Percentiles rank a stretch among this genome's conserved stretches.
Conservation (phyloP, 2,329 filamentous ascomycete genomes). For the Aureobasidium namibiae region DNA sequence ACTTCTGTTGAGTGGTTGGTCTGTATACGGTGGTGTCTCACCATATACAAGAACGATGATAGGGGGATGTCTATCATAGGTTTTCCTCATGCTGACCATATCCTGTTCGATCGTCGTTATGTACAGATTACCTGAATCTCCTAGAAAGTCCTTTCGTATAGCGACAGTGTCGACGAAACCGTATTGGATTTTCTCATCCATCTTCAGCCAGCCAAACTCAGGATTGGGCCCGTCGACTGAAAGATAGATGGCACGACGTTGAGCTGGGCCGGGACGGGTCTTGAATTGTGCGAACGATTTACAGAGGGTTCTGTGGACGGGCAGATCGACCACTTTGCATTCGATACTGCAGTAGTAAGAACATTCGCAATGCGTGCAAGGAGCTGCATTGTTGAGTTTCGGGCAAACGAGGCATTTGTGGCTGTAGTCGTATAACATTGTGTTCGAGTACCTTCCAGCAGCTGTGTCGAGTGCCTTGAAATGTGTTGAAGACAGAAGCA, state of each 20-base stretch:
- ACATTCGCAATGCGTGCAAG: not conserved
- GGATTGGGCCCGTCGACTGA: not conserved
- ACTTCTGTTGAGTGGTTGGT: not conserved
- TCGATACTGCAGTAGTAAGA: not conserved
- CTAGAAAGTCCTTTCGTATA: not conserved
- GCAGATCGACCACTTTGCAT: not conserved
- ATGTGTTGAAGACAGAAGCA: not conserved
- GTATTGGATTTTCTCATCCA: not conserved
- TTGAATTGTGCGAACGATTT: not conserved
- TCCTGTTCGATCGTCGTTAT: not conserved
- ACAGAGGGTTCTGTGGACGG: not conserved
- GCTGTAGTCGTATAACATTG: not conserved
- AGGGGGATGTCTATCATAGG: not conserved
- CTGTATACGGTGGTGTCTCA: not conserved
- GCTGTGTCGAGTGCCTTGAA: not conserved
- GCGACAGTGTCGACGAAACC: not conserved
- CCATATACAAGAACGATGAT: not conserved
- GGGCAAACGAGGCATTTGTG: not conserved
- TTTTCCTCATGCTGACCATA: not conserved
- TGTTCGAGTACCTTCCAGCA: not conserved
- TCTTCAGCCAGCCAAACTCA: not conserved
- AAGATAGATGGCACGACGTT: not conserved
- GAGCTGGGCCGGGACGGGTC: not conserved
- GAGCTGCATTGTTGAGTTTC: not conserved
- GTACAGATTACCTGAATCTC: not conserved